Percentiles rank a stretch among this genome's conserved stretches.
phyloP scores from a whole-genome alignment of 2,329 filamentous ascomycete genomes.

The Bipolaris zeicola region DNA sequence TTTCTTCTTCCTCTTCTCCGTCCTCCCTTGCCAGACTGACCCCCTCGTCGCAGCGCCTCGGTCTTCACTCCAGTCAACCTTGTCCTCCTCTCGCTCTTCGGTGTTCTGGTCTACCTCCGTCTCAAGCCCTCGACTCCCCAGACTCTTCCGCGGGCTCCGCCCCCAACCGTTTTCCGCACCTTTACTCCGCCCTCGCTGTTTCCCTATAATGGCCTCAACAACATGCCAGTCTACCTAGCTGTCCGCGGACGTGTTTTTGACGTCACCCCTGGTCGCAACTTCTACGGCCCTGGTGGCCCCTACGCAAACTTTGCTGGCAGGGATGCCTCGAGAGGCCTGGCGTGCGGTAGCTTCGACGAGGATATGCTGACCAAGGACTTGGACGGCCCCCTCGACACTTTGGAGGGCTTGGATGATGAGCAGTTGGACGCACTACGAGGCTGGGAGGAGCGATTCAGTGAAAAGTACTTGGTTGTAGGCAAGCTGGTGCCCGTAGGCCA shows the following conservation, averaged over 20 bases:
- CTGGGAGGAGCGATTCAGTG: constrained; percentile 91
- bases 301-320: constrained; percentile 96
- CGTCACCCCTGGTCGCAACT: constrained; percentile 83
- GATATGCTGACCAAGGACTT: constrained; percentile 94
- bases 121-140: constrained; percentile 60
- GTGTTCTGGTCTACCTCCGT: constrained; percentile 63
- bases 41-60: constrained; percentile 51
- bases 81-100: constrained; percentile 63
- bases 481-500: constrained; percentile 72
- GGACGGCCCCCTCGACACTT: constrained; percentile 77
- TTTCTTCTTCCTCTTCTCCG: neutral
- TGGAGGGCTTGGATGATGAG: constrained; percentile 73
- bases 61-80: constrained; percentile 66
- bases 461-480: constrained; percentile 96
- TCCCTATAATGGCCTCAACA: constrained; percentile 78
- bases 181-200: constrained; percentile 84
- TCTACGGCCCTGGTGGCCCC: constrained; percentile 93
- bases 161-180: constrained; percentile 82
- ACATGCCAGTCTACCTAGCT: constrained; percentile 82
- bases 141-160: constrained; percentile 60
- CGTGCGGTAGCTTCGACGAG: constrained; percentile 90
- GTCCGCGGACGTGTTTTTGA: constrained; percentile 92
- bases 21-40: constrained; percentile 20
- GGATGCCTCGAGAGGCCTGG: constrained; percentile 86
- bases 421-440: constrained; percentile 82